phyloP scores from a whole-genome alignment of 108 stramenopile species.

The Nitzschia inconspicua region DNA sequence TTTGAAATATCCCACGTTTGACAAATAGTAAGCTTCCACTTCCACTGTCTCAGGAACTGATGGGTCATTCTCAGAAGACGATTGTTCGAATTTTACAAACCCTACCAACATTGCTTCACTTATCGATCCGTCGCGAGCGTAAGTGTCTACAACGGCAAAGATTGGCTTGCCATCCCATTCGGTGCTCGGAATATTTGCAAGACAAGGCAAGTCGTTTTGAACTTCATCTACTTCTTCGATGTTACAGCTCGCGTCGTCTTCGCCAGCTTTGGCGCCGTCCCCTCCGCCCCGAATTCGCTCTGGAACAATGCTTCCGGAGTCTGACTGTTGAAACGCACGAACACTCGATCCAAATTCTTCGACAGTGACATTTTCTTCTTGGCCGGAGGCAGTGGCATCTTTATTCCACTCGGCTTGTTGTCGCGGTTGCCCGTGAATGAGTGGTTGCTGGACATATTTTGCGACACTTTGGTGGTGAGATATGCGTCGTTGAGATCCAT shows the following conservation, averaged over 20 bases:
- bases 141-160: conserved; percentile 11
- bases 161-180: conserved; percentile 19
- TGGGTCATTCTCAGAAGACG: background rate
- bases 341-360: too few relatives aligned
- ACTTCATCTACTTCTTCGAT: too few relatives aligned
- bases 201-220: background rate
- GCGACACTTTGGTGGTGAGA: too few relatives aligned
- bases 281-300: conserved; percentile 20
- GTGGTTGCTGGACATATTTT: too few relatives aligned
- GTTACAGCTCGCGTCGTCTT: background rate
- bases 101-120: conserved; percentile 15
- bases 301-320: too few relatives aligned
- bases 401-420: too few relatives aligned
- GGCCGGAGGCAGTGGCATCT: too few relatives aligned
- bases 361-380: too few relatives aligned
- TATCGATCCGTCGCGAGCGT: background rate
- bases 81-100: background rate
- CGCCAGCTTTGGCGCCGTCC: background rate
- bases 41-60: conserved; percentile 7
- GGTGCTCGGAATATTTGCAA: background rate
- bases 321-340: too few relatives aligned
- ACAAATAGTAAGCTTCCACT: conserved; percentile 17
- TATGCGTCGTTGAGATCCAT: too few relatives aligned
- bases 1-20: conserved; percentile 17
- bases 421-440: too few relatives aligned